Evolutionary conservation across 352 stramenopile species (phyloP), one percentile per base, ranked within the genome.

Genomic region (Pelagophyceae sp.): DNA sequence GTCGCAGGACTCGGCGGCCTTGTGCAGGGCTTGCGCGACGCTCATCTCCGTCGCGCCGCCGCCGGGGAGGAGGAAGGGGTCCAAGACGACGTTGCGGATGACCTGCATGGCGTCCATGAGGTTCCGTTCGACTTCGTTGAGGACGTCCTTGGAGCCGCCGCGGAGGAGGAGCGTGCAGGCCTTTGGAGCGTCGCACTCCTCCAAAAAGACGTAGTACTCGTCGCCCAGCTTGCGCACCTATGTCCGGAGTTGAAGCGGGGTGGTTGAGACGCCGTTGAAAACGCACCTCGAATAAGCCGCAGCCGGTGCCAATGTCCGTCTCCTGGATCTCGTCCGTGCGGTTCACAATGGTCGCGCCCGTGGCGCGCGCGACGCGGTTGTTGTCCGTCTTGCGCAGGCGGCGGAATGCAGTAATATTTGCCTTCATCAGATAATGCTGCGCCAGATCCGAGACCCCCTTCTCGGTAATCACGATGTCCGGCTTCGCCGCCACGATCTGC

Each of bases 91-190:
- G 85, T 99, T 99, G 51, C 96, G 91, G 38, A 97, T 96, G 45
- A 99, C 96, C 86, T 99, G 94, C 95, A 99, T 98, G 65, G 96
- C 96, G 88, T 99, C 97, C 80, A 97, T 91, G 37, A 99, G 87
- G 85, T 99, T 99, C 77, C 97, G 89, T 87, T 99, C 97, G 76
- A 99, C 91, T 88, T 99, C 97, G 88, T 99, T 99, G 64, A 99
- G 89, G 33, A 99, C 96, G 86, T 99, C 96, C 86, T 99, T 99
- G 83, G 90, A 98, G 64, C 95, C 97, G 74, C 97, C 97, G 69
- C 97, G 90, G 33, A 99, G 89, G 40, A 99, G 83, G 65, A 99
- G 94, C 63, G 95, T 99, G 85, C 96, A 99, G 23, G 97, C 96
- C 80, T 98, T 98, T 5, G 96, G 94, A 84, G 98, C 90, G 80